Evolutionary conservation across 768 basidiomycete genomes (phyloP), one percentile per base, ranked within the genome.

Genomic region (Rhodocollybia butyracea): DNA sequence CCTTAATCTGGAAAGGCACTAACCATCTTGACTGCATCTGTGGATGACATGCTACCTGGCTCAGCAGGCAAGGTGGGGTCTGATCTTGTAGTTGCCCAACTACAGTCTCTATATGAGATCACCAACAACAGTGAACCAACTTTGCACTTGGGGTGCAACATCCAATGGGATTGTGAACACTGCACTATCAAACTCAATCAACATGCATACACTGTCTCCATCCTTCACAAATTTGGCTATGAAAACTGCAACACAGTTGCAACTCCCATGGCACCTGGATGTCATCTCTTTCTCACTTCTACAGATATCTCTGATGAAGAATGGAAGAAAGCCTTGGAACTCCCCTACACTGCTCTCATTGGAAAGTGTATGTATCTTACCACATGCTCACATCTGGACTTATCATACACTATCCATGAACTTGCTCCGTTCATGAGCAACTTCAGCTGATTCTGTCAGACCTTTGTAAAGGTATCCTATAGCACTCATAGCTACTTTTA

Each of bases 151-250:
- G 34, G 34, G 17, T 36, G 34, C 34, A 36, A 17, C 17, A 36
- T 36, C 34, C 10, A 36, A 36, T 17, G 34, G 10, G 34, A 36
- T 36, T 8, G 34, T 8, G 10, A 8, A 17, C 8, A 36, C 17
- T 17, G 34, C 17, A 57, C 51, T 0, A 36, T 60, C 29, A 17
- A 19, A 6, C 56, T 60, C 12, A 22, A 54, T n/a, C 59, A 57
- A 27, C 57, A 55, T 12, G 34, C 57, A 0, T 60, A 57, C 15
- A 57, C 52, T 0, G 57, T 61, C 13, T 55, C 51, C 1, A 57
- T 68, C 3, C 42, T 66, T 2, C 6, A 46, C 11, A 22, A 59
- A 7, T 61, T 62, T 27, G 55, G 59, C 1, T 55, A 51, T 7
- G 38, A 56, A 2, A 46, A 56, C 12, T 43, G 57, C 32, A 57